phyloP scores from a whole-genome alignment of 2,329 filamentous ascomycete genomes.

The Neopestalotiopsis sp. region DNA sequence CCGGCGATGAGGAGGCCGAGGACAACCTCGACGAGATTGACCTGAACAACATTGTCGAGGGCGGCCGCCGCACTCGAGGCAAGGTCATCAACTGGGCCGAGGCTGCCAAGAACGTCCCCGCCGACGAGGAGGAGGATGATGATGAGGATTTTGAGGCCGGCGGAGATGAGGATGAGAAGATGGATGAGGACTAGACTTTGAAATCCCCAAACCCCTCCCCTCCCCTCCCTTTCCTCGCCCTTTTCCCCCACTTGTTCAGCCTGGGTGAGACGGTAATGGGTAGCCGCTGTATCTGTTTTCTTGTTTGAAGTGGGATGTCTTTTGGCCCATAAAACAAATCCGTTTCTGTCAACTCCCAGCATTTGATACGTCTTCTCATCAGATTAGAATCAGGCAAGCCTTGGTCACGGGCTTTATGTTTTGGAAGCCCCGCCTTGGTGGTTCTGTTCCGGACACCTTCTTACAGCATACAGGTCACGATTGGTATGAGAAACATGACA shows the following conservation, averaged over 20 bases:
- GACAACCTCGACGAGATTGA: slow-evolving; percentile 92
- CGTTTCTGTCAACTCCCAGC: neutral
- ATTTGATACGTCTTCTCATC: neutral
- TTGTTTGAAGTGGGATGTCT: neutral
- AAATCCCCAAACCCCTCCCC: neutral
- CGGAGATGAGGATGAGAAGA: slow-evolving; percentile 68
- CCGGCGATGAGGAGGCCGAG: slow-evolving; percentile 72
- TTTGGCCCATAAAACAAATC: neutral
- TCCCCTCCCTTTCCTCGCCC: neutral
- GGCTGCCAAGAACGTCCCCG: slow-evolving; percentile 79
- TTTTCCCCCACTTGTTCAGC: neutral
- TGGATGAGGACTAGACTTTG: slow-evolving; percentile 57
- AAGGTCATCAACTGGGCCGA: slow-evolving; percentile 93
- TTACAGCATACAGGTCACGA: neutral
- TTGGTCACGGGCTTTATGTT: neutral
- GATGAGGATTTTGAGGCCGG: slow-evolving; percentile 69
- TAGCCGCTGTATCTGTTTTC: neutral
- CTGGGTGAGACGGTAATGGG: neutral
- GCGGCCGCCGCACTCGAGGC: slow-evolving; percentile 84
- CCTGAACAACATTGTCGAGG: slow-evolving; percentile 80
- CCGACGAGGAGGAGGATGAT: slow-evolving; percentile 79
- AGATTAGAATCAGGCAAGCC: neutral
- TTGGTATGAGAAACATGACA: slow-evolving; percentile 1
- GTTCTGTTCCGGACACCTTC: neutral
- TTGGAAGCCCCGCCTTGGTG: neutral